phyloP scores from a whole-genome alignment of 1,139 yeast genomes.

The Yamadazyma sp. region DNA sequence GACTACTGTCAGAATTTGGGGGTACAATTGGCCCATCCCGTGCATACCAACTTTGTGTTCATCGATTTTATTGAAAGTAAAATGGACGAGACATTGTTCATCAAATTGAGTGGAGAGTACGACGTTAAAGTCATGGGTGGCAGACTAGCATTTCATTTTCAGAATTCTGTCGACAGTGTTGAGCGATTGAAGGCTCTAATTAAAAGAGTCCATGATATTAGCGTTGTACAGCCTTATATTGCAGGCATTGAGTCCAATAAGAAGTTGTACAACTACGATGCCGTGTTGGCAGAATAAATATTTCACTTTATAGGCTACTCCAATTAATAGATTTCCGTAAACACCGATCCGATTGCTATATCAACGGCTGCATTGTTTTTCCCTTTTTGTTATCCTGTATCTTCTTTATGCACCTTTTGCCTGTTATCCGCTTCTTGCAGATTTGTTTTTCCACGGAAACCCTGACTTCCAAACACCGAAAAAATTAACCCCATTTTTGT shows the following conservation, averaged over 20 bases:
- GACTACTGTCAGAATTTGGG: slow-evolving; percentile 36
- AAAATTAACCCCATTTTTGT: too few species aligned
- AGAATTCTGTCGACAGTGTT: slow-evolving; percentile 33
- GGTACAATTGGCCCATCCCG: slow-evolving; percentile 39
- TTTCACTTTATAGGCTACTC: too few species aligned
- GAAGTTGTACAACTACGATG: slow-evolving; percentile 14
- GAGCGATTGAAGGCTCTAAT: slow-evolving; percentile 30
- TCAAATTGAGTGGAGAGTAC: slow-evolving; percentile 25
- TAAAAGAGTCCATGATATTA: slow-evolving; percentile 29
- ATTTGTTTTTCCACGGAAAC: too few species aligned
- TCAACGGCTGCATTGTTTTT: too few species aligned
- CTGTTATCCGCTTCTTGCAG: too few species aligned
- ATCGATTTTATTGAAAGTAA: slow-evolving; percentile 35
- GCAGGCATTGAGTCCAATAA: slow-evolving; percentile 12
- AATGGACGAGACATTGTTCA: slow-evolving; percentile 29
- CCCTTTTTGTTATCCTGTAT: too few species aligned
- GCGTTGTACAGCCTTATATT: slow-evolving; percentile 26
- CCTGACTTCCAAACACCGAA: too few species aligned
- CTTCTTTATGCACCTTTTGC: too few species aligned
- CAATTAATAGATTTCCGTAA: not conserved
- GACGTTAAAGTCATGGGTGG: slow-evolving; percentile 29
- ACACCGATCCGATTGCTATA: not conserved
- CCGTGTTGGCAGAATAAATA: slow-evolving; percentile 4
- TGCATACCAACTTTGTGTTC: slow-evolving; percentile 44
- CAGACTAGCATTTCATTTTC: slow-evolving; percentile 42